Base-by-base conservation (phyloP, 2,329 filamentous ascomycete species). In the Zymoseptoria pseudotritici region DNA sequence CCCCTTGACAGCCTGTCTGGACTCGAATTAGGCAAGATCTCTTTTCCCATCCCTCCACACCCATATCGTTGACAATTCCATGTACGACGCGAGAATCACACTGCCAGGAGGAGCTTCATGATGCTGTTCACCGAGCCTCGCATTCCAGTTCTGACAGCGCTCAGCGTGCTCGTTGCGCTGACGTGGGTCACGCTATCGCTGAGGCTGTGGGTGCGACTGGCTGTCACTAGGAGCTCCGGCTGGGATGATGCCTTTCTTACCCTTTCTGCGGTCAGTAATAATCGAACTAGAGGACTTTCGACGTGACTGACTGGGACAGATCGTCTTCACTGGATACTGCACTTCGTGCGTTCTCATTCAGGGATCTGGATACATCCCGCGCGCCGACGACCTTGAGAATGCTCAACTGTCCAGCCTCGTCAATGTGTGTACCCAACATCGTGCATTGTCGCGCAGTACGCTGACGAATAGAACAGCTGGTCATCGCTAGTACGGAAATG, bases 161-260 rank as follows among this genome's bases (percentile, higher is more conserved):
- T 46, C 13, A 46, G 36, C 36, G 5, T 46, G 17, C 36, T 46
- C 17, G 36, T 17, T 46, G 36, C 36, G 36, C 36, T 46, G 13
- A n/a, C 13, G 20, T 78, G 75, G 72, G 29, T 75, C 49, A 72
- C 76, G 53, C 68, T 78, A 7, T 54, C 69, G 1, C 65, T 78
- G 7, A 69, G 77, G 46, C 66, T 74, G 52, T 78, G 73, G 70
- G 76, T 77, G 10, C 71, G 77, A 49, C 70, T 69, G 1, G 67
- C 65, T 31, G 63, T 78, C 26, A 74, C 76, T 42, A 66, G 70
- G 17, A 75, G 68, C 52, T 76, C 78, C 58, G 76, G 77, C 2
- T 77, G 75, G 73, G 78, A 80, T 58, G 78, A 80, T 65, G 68
- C 65, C 13, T 68, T 71, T 2, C 76, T 78, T 69, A 61, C 78